Percentiles rank a stretch among this genome's conserved stretches.
These are phyloP conservation scores for Adansonia grandidieri DNA, from an alignment of 441 rosid genomes.

Conservation along the genomic window DNA sequence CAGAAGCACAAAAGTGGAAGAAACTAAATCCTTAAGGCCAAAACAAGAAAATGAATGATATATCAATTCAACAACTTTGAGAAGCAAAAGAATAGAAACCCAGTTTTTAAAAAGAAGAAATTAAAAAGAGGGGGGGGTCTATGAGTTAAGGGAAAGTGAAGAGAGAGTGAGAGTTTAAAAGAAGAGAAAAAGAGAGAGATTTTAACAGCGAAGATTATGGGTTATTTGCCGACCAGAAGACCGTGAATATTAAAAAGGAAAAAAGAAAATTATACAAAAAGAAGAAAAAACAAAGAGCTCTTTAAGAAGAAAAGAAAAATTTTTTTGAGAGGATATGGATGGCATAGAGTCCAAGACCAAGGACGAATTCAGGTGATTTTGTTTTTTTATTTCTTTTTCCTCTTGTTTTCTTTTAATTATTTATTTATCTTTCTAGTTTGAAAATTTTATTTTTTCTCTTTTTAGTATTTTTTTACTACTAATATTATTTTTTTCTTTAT, in stretches of 20 bases:
- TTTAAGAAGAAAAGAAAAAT: constrained; percentile 21
- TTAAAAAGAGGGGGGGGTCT: background rate
- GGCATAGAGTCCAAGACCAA: constrained; percentile 29
- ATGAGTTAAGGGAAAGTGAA: constrained; percentile 9
- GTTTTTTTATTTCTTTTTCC: background rate
- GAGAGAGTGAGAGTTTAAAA: constrained; percentile 20
- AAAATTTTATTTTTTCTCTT: too few relatives aligned
- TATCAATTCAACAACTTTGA: background rate
- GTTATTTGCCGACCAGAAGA: constrained; percentile 37
- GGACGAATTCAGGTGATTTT: constrained; percentile 46
- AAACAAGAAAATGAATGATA: background rate
- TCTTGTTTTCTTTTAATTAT: background rate
- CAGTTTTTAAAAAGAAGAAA: background rate
- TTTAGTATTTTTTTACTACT: too few relatives aligned
- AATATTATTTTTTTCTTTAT: too few relatives aligned
- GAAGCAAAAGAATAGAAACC: background rate
- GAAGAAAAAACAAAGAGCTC: background rate
- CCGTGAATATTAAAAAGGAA: too few relatives aligned
- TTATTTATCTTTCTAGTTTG: too few relatives aligned
- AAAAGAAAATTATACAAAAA: background rate
- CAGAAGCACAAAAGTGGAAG: background rate
- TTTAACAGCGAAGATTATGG: background rate
- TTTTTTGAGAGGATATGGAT: constrained; percentile 31
- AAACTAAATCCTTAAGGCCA: background rate
- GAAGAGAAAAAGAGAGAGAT: constrained; percentile 6